Evolutionary conservation across 345 rosid genomes (phyloP), one percentile per base, ranked within the genome.

Genomic region (Pelargonium nanum): DNA sequence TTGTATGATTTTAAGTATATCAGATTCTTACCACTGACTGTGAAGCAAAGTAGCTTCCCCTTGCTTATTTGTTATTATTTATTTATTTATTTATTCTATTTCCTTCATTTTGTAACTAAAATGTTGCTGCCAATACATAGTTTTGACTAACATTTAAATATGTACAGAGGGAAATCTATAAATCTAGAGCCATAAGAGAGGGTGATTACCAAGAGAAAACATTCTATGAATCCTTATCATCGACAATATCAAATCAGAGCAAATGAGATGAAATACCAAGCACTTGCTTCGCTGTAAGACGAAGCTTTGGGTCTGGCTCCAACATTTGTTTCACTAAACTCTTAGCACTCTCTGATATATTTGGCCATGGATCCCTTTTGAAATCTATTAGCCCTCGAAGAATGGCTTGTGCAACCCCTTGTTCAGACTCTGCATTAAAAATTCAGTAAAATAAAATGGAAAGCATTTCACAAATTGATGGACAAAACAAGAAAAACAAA

Each of bases 391-490:
- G 40, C 59, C 99, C 99, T 0, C 96, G 97, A 69, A 94, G 76
- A 67, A 94, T 94, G 73, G 99, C 97, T 70, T 94, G 99, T n/a
- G 99, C 99, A 77, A 94, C 99, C 61, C 99, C 99, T 85, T 94
- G 99, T 75, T 94, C 99, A 28, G 97, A 90, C 75, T 94, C 99
- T 94, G 89, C 75, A 44, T 25, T 62, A 13, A 57, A 61, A 61
- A 13, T 34, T 57, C 51, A 53, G 16, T n/a, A 25, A 59, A 56
- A 6, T 61, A 32, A 44, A 65, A 23, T 19, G 48, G 21, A 20
- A 23, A 64, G 40, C 23, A 44, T 57, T 12, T 16, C 19, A 17
- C 17, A 20, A 21, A 6, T 52, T 19, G 22, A 25, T 20, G 22
- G 10, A 8, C 6, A 21, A 21, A 51, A 17, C 51, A 9, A 22